Evolutionary conservation across 2,329 filamentous ascomycete species (phyloP), one percentile per base, ranked within the genome.

Genomic region (Colletotrichum sp.): DNA sequence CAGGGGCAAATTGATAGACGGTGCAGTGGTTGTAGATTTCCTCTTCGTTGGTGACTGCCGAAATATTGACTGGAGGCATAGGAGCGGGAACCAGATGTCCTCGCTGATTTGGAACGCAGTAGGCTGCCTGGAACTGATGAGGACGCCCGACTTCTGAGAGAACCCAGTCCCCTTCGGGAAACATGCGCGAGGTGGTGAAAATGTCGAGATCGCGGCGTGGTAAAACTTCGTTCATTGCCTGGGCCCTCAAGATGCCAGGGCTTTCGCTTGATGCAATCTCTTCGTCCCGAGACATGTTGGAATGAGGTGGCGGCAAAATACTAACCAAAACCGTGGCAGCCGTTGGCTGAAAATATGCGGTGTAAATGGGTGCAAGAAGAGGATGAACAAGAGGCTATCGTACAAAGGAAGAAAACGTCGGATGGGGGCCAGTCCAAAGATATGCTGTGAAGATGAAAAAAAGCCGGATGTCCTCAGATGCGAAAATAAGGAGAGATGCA

Each of bases 11-110:
- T 16, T 73, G 73, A 52, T 73, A 75, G 28, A 75, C 73, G 34
- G 70, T 75, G 70, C 73, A 75, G 64, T 75, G 73, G 34, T 75
- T 52, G 30, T 63, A 75, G 7, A 75, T 63, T n/a, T 75, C 73
- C n/a, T 73, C 63, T 21, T 75, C 70, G 21, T 59, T 75, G 7
- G 70, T 73, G 5, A 73, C 73, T 7, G 73, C 73, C 14, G 73
- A 75, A 18, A 75, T 14, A 9, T 72, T 73, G 39, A 68, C 73
- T n/a, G 71, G 64, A 30, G 73, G 63, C 57, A 75, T 75, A 36
- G 73, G 70, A 7, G 64, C 73, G 16, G 63, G 69, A 18, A 75
- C 64, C 12, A 73, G 30, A 28, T 75, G 73, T 7, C 73, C 73
- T n/a, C 72, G 64, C 10, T 64, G 13, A 30, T 75, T 66, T n/a